phyloP scores from a whole-genome alignment of 768 basidiomycete species.

The Pulveroboletus sp. region DNA sequence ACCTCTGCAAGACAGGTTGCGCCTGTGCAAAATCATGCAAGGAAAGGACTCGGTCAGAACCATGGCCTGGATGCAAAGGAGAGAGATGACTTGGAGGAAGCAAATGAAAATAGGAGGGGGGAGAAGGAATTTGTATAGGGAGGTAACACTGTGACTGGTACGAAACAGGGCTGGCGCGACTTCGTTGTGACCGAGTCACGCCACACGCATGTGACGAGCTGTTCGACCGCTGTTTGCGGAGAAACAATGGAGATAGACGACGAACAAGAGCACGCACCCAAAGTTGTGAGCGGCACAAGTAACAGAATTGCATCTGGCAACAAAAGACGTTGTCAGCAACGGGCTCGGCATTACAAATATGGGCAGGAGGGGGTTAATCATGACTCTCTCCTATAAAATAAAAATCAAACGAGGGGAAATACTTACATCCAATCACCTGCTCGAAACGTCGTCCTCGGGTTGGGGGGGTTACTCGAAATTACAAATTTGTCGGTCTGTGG shows the following conservation, averaged over 20 bases:
- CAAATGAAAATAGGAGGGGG: slow-evolving; percentile 26
- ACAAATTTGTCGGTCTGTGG: slow-evolving; percentile 40
- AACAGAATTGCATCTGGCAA: slow-evolving; percentile 56
- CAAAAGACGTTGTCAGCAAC: slow-evolving; percentile 6
- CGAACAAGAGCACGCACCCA: slow-evolving; percentile 49
- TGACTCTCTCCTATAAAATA: slow-evolving; percentile 8
- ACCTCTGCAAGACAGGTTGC: slow-evolving; percentile 72
- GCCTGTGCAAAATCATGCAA: slow-evolving; percentile 54
- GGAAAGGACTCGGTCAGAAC: slow-evolving; percentile 47
- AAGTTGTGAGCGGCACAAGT: slow-evolving; percentile 82
- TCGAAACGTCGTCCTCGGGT: slow-evolving; percentile 61
- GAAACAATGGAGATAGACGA: slow-evolving; percentile 9
- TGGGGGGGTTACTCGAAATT: slow-evolving; percentile 67
- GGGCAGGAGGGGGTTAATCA: slow-evolving; percentile 12
- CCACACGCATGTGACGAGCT: slow-evolving; percentile 1
- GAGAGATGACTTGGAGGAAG: slow-evolving; percentile 1
- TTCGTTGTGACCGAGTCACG: background rate
- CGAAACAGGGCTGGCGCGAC: slow-evolving; percentile 6
- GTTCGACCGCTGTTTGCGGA: slow-evolving; percentile 1
- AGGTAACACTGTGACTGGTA: slow-evolving; percentile 15
- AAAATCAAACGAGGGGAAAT: slow-evolving; percentile 19
- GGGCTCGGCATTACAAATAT: background rate
- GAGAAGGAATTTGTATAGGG: slow-evolving; percentile 22
- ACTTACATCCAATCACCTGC: slow-evolving; percentile 77
- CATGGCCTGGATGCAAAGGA: slow-evolving; percentile 21